Evolutionary conservation across 192 early-diverging fungal species (phyloP).

Genomic region (Cetraspora pellucida): DNA sequence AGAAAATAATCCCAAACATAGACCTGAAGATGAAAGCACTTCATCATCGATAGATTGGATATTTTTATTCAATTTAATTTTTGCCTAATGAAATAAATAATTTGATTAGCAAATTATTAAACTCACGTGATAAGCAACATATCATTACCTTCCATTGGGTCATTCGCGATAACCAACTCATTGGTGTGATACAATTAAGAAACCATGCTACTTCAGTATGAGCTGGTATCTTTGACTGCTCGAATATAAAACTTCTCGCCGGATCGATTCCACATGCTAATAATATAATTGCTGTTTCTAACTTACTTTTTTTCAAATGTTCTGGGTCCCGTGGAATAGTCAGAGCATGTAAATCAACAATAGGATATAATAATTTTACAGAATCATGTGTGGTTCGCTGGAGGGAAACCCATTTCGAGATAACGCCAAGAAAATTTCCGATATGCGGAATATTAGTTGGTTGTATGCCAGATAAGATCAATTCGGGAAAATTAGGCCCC

Average conservation of each 20-base stretch:
- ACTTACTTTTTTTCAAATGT: conserved; percentile 61
- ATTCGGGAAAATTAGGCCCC: not conserved
- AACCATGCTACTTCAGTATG: conserved; percentile 89
- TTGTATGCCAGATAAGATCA: conserved; percentile 86
- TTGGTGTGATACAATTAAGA: conserved; percentile 82
- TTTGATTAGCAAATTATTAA: not conserved
- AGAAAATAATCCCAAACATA: conserved; percentile 79
- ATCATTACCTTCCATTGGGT: conserved; percentile 87
- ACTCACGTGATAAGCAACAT: not conserved
- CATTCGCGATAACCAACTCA: conserved; percentile 91
- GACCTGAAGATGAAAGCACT: conserved; percentile 44
- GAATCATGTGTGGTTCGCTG: conserved; percentile 45
- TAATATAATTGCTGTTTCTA: conserved; percentile 75
- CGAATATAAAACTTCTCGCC: conserved; percentile 70
- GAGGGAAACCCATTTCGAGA: conserved; percentile 81
- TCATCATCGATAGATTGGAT: conserved; percentile 46
- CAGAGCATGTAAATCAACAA: conserved; percentile 92
- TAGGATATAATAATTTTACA: conserved; percentile 64
- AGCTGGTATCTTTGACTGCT: conserved; percentile 76
- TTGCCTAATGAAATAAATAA: conserved; percentile 37
- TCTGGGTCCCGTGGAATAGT: conserved; percentile 73
- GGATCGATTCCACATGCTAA: conserved; percentile 87
- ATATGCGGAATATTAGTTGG: conserved; percentile 93
- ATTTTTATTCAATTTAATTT: conserved; percentile 47
- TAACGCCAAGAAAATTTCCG: conserved; percentile 91